Conservation (phyloP, 176 grass and related monocot species). For the Oryza australiensis region DNA sequence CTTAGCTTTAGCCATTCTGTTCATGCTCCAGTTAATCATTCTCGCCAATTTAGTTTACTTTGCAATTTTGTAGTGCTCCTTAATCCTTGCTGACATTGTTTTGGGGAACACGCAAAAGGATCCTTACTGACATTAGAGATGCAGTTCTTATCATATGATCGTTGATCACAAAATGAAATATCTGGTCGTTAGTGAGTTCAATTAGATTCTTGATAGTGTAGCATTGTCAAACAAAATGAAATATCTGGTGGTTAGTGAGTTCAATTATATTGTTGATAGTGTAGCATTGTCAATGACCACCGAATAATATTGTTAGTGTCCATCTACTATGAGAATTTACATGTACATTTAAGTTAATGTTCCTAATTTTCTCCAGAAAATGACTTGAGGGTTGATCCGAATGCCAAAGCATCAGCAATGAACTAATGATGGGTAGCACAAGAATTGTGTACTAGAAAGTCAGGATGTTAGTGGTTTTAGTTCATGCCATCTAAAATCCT, state of each 20-base stretch:
- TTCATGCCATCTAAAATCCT: not conserved
- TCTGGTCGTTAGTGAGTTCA: not conserved
- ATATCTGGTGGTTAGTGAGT: not conserved
- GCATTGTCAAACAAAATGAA: not conserved
- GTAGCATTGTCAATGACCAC: not conserved
- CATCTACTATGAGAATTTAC: not conserved
- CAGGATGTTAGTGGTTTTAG: not conserved
- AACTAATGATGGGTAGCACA: not conserved
- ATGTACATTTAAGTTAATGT: not conserved
- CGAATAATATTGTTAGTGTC: not conserved
- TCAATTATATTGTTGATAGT: not conserved
- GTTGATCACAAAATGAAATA: not conserved
- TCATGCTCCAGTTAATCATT: not conserved
- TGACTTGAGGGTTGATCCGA: not conserved
- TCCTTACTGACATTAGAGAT: not conserved
- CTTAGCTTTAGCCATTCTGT: slow-evolving; percentile 7
- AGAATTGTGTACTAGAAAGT: not conserved
- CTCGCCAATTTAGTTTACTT: too few species aligned
- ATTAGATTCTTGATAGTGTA: not conserved
- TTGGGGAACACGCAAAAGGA: too few species aligned
- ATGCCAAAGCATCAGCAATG: not conserved
- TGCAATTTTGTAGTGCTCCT: not conserved
- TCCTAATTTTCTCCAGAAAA: not conserved
- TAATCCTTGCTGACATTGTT: not conserved
- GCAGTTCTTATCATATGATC: too few species aligned